Percentiles rank a stretch among this genome's conserved stretches.
phyloP scores from a whole-genome alignment of 345 rosid species.

The Boechera retrofracta region DNA sequence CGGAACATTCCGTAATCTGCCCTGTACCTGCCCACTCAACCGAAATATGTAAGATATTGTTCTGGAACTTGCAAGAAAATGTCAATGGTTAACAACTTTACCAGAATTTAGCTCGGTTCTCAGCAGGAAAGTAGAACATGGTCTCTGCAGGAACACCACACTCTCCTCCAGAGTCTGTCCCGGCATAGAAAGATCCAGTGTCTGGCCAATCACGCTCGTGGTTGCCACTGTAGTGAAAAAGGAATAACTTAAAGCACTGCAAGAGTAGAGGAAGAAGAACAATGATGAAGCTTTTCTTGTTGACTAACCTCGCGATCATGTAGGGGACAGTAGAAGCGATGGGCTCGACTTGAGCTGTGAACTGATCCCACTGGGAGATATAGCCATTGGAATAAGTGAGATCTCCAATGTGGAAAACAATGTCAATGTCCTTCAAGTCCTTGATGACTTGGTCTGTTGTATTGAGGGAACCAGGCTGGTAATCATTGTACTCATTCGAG shows the following conservation, averaged over 20 bases:
- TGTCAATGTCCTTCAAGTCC: conserved; percentile 65
- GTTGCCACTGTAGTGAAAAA: conserved; percentile 60
- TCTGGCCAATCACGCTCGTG: conserved; percentile 86
- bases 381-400: conserved; percentile 74
- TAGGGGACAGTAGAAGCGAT: conserved; percentile 69
- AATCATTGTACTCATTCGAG: conserved; percentile 72
- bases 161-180: conserved; percentile 68
- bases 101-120: conserved; percentile 66
- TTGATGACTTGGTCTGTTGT: conserved; percentile 76
- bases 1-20: conserved; percentile 83
- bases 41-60: neutral
- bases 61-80: neutral
- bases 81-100: conserved; percentile 27
- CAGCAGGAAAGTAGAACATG: conserved; percentile 71
- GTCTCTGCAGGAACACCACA: conserved; percentile 73
- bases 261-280: conserved; percentile 19
- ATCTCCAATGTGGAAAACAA: conserved; percentile 83
- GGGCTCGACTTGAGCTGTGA: conserved; percentile 83
- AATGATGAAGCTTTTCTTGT: conserved; percentile 6
- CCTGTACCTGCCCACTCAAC: conserved; percentile 55
- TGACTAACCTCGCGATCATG: conserved; percentile 76
- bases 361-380: conserved; percentile 87
- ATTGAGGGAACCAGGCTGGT: conserved; percentile 75
- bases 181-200: conserved; percentile 63
- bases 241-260: conserved; percentile 5